Evolutionary conservation across 2,329 filamentous ascomycete genomes (phyloP).

Genomic region (Hortaea sp.): DNA sequence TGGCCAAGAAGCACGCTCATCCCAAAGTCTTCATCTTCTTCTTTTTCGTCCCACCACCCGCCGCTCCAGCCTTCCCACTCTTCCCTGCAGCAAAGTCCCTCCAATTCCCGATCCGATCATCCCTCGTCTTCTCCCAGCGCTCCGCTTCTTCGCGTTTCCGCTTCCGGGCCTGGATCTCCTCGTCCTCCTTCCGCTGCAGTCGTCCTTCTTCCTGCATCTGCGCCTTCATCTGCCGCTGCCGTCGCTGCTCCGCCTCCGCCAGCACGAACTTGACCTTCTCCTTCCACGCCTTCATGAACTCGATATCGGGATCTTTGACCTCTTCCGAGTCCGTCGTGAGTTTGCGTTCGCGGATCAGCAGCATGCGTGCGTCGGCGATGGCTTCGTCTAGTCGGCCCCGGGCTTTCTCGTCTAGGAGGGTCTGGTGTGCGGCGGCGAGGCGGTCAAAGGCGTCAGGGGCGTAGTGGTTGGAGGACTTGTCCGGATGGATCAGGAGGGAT

Average conservation of each 20-base stretch:
- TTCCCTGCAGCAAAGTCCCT: conserved; percentile 59
- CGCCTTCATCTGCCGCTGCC: conserved; percentile 76
- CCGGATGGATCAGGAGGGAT: conserved; percentile 96
- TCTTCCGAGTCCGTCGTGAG: conserved; percentile 84
- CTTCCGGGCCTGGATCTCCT: conserved; percentile 59
- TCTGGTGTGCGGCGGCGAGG: conserved; percentile 85
- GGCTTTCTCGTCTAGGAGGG: conserved; percentile 89
- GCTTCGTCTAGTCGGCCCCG: conserved; percentile 81
- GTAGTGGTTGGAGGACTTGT: conserved; percentile 85
- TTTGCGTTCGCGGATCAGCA: conserved; percentile 88
- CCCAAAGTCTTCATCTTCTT: conserved; percentile 45
- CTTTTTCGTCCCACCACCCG: conserved; percentile 26
- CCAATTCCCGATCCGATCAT: conserved; percentile 89
- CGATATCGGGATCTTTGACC: conserved; percentile 58
- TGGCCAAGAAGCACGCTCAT: conserved; percentile 19
- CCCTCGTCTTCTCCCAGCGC: conserved; percentile 88
- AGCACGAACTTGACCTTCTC: conserved; percentile 84
- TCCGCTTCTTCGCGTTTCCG: conserved; percentile 74
- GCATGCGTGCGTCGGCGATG: conserved; percentile 89
- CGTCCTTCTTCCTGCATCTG: conserved; percentile 95
- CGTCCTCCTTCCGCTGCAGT: conserved; percentile 74
- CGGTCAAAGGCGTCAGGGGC: conserved; percentile 95
- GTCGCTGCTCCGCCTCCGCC: conserved; percentile 81
- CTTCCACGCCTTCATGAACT: conserved; percentile 78
- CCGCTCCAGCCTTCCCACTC: conserved; percentile 40